phyloP scores from a whole-genome alignment of 768 basidiomycete species.

The Boletellus ananas region DNA sequence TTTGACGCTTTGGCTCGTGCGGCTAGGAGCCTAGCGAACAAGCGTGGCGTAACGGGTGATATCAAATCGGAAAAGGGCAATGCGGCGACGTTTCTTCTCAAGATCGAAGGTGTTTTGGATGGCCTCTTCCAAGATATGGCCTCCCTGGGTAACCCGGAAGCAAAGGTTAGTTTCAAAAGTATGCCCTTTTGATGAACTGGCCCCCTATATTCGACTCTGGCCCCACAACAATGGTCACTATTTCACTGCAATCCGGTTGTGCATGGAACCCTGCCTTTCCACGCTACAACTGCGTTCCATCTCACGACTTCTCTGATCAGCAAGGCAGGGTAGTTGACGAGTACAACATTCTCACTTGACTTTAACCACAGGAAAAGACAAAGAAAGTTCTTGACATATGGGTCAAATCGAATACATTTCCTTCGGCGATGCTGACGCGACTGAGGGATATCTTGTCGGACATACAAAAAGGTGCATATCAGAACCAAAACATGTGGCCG shows the following conservation, averaged over 20 bases:
- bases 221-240: slow-evolving; percentile 7
- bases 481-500: slow-evolving; percentile 58
- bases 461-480: slow-evolving; percentile 86
- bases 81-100: slow-evolving; percentile 78
- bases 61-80: slow-evolving; percentile 58
- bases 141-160: slow-evolving; percentile 57
- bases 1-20: slow-evolving; percentile 92
- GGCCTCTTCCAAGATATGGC: slow-evolving; percentile 86
- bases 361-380: slow-evolving; percentile 80
- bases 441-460: slow-evolving; percentile 67
- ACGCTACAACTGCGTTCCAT: slow-evolving; percentile 15
- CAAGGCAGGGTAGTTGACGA: slow-evolving; percentile 40
- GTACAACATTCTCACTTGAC: slow-evolving; percentile 32
- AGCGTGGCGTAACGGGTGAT: slow-evolving; percentile 58
- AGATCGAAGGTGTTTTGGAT: slow-evolving; percentile 88
- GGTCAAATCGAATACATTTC: slow-evolving; percentile 89
- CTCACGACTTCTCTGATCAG: slow-evolving; percentile 25
- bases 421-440: slow-evolving; percentile 65
- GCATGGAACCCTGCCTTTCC: neutral
- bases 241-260: slow-evolving; percentile 3
- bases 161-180: slow-evolving; percentile 69
- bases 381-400: slow-evolving; percentile 98
- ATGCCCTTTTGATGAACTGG: slow-evolving; percentile 6
- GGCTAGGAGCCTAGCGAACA: slow-evolving; percentile 63
- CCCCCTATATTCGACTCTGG: slow-evolving; percentile 3